Conservation (phyloP, 1,284 basidiomycete species). For the Cystobasidium sp. region DNA sequence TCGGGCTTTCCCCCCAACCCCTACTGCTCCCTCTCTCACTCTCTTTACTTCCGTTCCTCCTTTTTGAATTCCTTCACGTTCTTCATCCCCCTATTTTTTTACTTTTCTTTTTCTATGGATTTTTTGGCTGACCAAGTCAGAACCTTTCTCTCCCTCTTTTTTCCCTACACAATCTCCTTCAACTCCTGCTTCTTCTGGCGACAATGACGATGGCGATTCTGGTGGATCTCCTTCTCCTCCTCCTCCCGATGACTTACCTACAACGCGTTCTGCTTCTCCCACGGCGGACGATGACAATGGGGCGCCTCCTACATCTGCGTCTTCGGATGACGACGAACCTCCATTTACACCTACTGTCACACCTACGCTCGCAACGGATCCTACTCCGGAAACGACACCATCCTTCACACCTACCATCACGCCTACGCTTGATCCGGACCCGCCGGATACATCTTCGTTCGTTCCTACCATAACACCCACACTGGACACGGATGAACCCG, state of each 20-base stretch:
- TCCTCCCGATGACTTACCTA: too few species aligned
- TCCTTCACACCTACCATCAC: not conserved
- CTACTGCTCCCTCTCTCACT: not conserved
- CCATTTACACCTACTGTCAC: not conserved
- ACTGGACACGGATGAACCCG: not conserved
- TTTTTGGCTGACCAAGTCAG: constrained; percentile 26
- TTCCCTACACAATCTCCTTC: not conserved
- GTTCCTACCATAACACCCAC: not conserved
- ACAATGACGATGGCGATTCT: too few species aligned
- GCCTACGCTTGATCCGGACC: not conserved
- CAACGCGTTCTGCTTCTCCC: too few species aligned
- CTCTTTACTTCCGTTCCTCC: not conserved
- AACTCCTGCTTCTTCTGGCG: not conserved
- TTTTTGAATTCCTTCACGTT: not conserved
- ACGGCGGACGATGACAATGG: too few species aligned
- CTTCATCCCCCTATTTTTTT: not conserved
- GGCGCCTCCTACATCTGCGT: too few species aligned
- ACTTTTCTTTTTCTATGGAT: not conserved
- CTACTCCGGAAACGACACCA: not conserved
- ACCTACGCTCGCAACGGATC: not conserved
- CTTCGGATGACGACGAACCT: not conserved
- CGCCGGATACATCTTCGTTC: not conserved
- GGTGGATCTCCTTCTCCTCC: too few species aligned
- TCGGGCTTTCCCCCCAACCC: not conserved
- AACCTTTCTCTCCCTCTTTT: constrained; percentile 7